phyloP scores from a whole-genome alignment of 2,329 filamentous ascomycete genomes.

The Botryotinia globosa region DNA sequence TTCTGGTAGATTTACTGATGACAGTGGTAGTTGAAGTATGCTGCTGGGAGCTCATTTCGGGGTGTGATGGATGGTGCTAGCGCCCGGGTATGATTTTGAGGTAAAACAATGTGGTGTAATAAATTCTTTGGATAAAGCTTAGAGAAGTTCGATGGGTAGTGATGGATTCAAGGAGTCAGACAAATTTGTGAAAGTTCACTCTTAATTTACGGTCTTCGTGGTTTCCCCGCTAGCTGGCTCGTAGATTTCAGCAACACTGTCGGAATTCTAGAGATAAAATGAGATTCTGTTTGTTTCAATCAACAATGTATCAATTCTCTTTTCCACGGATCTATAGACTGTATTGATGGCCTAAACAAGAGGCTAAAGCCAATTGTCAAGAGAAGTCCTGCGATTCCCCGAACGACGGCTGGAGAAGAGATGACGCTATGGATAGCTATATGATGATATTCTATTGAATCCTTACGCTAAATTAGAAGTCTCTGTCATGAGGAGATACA shows the following conservation, averaged over 20 bases:
- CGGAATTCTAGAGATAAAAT: too few species aligned
- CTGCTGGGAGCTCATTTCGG: background rate
- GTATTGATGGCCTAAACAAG: too few species aligned
- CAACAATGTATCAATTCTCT: too few species aligned
- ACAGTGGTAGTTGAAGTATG: background rate
- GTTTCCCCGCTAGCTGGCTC: background rate
- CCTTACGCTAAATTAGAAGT: too few species aligned
- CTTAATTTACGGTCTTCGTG: rapidly evolving
- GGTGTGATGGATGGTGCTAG: background rate
- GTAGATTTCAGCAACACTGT: background rate
- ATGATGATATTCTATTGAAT: too few species aligned
- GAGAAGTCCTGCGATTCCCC: too few species aligned
- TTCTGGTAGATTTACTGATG: background rate
- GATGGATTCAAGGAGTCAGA: background rate
- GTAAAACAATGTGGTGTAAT: rapidly evolving
- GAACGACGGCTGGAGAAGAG: too few species aligned
- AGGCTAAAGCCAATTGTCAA: too few species aligned
- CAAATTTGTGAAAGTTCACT: background rate
- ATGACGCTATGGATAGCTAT: too few species aligned
- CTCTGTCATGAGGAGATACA: too few species aligned
- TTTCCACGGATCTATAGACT: too few species aligned
- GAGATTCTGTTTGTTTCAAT: too few species aligned
- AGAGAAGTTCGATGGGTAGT: background rate
- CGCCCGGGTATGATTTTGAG: background rate
- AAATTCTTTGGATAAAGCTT: background rate